phyloP scores from a whole-genome alignment of 768 basidiomycete genomes.

The Podaxis rugospora region DNA sequence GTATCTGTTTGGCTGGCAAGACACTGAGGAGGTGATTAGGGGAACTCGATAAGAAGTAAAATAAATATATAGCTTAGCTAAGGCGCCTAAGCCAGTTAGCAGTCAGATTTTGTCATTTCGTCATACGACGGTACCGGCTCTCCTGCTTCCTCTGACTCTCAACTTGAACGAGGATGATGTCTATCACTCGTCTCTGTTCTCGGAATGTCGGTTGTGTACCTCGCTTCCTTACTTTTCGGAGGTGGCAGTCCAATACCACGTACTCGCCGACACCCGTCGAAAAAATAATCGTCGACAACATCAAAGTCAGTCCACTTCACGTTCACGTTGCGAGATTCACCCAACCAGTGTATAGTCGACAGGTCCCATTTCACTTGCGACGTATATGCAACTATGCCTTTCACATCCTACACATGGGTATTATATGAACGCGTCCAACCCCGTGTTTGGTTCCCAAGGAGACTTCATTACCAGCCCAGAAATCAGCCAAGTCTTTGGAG shows the following conservation, averaged over 20 bases:
- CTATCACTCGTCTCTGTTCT: conserved; percentile 10
- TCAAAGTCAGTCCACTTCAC: conserved; percentile 48
- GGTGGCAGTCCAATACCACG: conserved; percentile 10
- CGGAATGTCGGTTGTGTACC: conserved; percentile 1
- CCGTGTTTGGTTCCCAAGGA: conserved; percentile 80
- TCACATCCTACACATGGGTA: conserved; percentile 90
- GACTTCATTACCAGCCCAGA: conserved; percentile 98
- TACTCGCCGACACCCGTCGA: conserved; percentile 43
- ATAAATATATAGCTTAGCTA: conserved; percentile 6
- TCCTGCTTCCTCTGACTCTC: not conserved
- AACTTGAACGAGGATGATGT: not conserved
- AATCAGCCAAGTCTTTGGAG: conserved; percentile 94
- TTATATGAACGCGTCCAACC: conserved; percentile 72
- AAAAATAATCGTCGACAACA: conserved; percentile 62
- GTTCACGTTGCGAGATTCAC: not conserved
- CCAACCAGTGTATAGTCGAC: conserved; percentile 49
- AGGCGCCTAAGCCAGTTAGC: conserved; percentile 18
- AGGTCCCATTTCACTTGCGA: conserved; percentile 83
- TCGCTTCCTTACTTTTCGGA: not conserved
- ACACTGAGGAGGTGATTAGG: not conserved
- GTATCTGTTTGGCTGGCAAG: not conserved
- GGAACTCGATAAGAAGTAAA: conserved; percentile 5
- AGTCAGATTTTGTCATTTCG: conserved; percentile 22
- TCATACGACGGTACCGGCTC: conserved; percentile 4
- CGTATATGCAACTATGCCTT: conserved; percentile 90